A percentile compares a stretch with the other conserved stretches of the same genome.
Conservation (phyloP, 2,329 filamentous ascomycete genomes). For the Zopfia rhizophila region DNA sequence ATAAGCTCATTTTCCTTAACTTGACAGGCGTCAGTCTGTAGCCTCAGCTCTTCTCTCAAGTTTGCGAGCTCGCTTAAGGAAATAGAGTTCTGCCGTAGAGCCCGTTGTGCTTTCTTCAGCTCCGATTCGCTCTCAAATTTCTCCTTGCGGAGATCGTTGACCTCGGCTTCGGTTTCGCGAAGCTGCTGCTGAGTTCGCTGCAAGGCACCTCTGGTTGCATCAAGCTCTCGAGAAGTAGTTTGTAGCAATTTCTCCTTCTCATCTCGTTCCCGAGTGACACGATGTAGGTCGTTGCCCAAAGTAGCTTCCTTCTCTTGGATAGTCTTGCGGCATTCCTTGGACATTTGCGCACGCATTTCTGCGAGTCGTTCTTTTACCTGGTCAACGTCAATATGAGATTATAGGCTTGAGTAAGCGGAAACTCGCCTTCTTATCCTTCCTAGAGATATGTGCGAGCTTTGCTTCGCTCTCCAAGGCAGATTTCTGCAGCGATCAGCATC, state of each 20-base stretch:
- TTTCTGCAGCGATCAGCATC: constrained; percentile 7
- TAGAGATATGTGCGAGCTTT: constrained; percentile 13
- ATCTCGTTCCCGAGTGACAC: constrained; percentile 21
- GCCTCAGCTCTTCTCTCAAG: constrained; percentile 22
- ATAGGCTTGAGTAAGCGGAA: too few species aligned
- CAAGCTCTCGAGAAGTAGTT: constrained; percentile 14
- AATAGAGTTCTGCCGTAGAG: neutral
- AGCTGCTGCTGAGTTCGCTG: constrained; percentile 15
- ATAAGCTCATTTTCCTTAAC: neutral
- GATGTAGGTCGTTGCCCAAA: constrained; percentile 26
- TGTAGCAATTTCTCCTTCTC: constrained; percentile 22
- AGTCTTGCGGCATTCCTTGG: constrained; percentile 14
- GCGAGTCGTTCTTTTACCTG: neutral
- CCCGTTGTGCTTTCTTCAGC: constrained; percentile 12
- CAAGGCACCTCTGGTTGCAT: constrained; percentile 14
- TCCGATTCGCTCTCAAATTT: constrained; percentile 18
- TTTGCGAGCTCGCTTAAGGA: constrained; percentile 13
- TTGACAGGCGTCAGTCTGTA: constrained; percentile 3
- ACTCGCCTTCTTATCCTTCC: neutral
- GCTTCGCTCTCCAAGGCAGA: constrained; percentile 5
- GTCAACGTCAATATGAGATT: constrained; percentile 1
- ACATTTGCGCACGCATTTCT: constrained; percentile 11
- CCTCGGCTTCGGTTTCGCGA: constrained; percentile 12
- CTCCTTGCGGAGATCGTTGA: constrained; percentile 18
- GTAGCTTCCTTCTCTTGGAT: constrained; percentile 25